Conservation (phyloP, 2,329 filamentous ascomycete species). For the Xylaria digitata region DNA sequence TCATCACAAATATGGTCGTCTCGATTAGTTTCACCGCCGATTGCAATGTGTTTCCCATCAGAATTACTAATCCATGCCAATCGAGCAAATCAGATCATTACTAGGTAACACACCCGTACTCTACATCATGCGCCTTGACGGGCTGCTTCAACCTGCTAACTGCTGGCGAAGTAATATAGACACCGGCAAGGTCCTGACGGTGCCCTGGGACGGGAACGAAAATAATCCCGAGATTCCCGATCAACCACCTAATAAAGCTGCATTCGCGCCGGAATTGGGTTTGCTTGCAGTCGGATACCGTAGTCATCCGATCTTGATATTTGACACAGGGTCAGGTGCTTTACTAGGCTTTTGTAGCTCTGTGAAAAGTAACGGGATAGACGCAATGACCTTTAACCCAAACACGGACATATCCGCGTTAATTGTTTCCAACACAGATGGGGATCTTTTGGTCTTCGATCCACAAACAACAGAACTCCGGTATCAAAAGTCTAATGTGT, state of each 20-base stretch:
- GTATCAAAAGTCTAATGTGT: slow-evolving; percentile 33
- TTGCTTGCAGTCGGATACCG: slow-evolving; percentile 45
- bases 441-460: slow-evolving; percentile 47
- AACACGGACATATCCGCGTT: slow-evolving; percentile 44
- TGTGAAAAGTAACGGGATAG: slow-evolving; percentile 41
- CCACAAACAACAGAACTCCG: slow-evolving; percentile 40
- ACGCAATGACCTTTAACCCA: slow-evolving; percentile 47
- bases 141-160: slow-evolving; percentile 25
- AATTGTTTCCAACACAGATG: slow-evolving; percentile 42
- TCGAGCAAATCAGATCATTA: slow-evolving; percentile 26
- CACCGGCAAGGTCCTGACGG: slow-evolving; percentile 31
- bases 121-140: slow-evolving; percentile 15
- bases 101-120: slow-evolving; percentile 26
- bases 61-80: slow-evolving; percentile 22
- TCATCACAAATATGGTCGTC: slow-evolving; percentile 30
- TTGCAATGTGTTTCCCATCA: slow-evolving; percentile 30
- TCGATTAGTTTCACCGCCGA: slow-evolving; percentile 25
- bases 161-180: slow-evolving; percentile 29
- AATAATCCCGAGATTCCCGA: slow-evolving; percentile 29
- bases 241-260: slow-evolving; percentile 29
- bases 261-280: slow-evolving; percentile 31
- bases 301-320: slow-evolving; percentile 40
- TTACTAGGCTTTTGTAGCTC: slow-evolving; percentile 38
- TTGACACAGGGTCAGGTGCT: slow-evolving; percentile 41
- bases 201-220: slow-evolving; percentile 20